Evolutionary conservation across 208 protist species (phyloP), one percentile per base, ranked within the genome.

Genomic region (Baffinella frigidus): DNA sequence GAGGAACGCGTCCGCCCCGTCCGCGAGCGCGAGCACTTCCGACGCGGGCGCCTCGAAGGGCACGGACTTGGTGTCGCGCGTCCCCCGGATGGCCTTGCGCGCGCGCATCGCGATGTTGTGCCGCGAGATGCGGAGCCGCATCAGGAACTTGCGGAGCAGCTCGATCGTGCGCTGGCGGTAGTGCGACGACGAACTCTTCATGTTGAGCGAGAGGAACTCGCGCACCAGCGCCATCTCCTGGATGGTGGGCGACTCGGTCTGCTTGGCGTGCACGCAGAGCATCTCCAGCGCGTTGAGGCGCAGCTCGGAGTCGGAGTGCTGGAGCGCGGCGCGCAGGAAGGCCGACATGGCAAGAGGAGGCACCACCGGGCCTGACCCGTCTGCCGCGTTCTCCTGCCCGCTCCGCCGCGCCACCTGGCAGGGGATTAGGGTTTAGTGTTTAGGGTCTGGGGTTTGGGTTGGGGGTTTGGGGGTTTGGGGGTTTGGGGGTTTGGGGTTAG

Each of bases 241-340:
- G 10, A 11, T 72, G 48, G 9, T 72, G 64, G 33, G 64, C 64
- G 33, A 24, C 30, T 74, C 68, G 20, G 68, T 74, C 3, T 14
- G 17, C 38, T 74, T 74, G 68, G 68, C 33, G 38, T 74, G 68
- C 5, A 74, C 33, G 38, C 68, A 74, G 24, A 74, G 24, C 68
- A 74, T 74, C 68, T 74, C 68, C 33, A 74, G 68, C 36, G 68
- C 68, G 68, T 74, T 74, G 5, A 74, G 68, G 24, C 68, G 68
- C 68, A 74, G 30, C 11, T 74, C 68, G 68, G 33, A n/a, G n/a
- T n/a, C n/a, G n/a, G n/a, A n/a, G n/a, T n/a, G n/a, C n/a, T n/a
- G n/a, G n/a, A n/a, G n/a, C n/a, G n/a, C n/a, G n/a, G n/a, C n/a
- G n/a, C n/a, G n/a, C n/a, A n/a, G n/a, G n/a, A n/a, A n/a, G n/a